Evolutionary conservation across 768 basidiomycete genomes (phyloP), one percentile per base, ranked within the genome.

Genomic region (Mycena leptocephala): DNA sequence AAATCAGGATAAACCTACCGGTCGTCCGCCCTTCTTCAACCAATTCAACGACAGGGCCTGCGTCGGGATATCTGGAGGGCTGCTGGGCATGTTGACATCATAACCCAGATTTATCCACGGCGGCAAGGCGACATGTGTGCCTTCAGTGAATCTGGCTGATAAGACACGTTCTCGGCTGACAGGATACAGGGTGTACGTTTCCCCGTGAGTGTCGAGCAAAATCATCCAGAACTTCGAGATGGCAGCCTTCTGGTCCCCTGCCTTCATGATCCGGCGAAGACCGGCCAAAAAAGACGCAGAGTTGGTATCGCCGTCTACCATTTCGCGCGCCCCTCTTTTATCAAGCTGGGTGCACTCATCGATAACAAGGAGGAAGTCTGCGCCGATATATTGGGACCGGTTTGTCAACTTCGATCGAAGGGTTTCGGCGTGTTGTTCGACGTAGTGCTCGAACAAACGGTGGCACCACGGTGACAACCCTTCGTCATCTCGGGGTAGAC

Each of bases 311-410:
- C 16, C 16, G 41, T 41, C 13, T 20, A 9, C 41, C 16, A 64
- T 26, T n/a, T 33, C 4, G 2, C 9, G n/a, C 11, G 65, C 65
- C 16, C 65, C 33, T 4, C 33, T 30, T 24, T 35, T 51, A 26
- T 67, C 48, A 8, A 67, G 65, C 22, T 51, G 10, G 22, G 65
- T 30, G 65, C 65, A 67, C 46, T 67, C 65, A 14, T 67, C 65
- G 46, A 67, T 30, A 24, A 67, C 46, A 33, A 67, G 65, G n/a
- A 67, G 32, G 33, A 67, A 67, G 4, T 51, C 43, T n/a, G 48
- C 46, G 13, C 30, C n/a, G 0, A 30, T 22, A 33, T 67, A 14
- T 37, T n/a, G n/a, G n/a, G n/a, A n/a, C n/a, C n/a, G n/a, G n/a
- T n/a, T n/a, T n/a, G n/a, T n/a, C n/a, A n/a, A n/a, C n/a, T n/a